These are phyloP conservation scores for Boletus hoseneyae DNA, from an alignment of 1,284 basidiomycete genomes.

Conservation along the genomic window DNA sequence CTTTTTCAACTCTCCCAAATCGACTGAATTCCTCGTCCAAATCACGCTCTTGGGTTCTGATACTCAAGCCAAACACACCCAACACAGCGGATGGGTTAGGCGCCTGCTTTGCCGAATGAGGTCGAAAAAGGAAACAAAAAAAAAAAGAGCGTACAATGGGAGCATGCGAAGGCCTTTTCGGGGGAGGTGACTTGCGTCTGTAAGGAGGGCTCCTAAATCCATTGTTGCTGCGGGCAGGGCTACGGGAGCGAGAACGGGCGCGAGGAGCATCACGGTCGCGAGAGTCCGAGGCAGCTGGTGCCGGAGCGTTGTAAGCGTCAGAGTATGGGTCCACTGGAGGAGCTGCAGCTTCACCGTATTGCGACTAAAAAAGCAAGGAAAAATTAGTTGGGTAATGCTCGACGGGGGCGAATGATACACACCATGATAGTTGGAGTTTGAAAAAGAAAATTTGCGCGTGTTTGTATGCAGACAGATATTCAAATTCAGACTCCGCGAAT, in stretches of 20 bases:
- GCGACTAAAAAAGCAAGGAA: conserved; percentile 17
- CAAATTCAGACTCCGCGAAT: conserved; percentile 36
- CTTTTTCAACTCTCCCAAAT: conserved; percentile 91
- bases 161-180: conserved; percentile 64
- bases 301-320: conserved; percentile 71
- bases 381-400: not conserved
- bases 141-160: conserved; percentile 57
- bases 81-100: conserved; percentile 86
- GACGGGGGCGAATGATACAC: conserved; percentile 25
- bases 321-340: conserved; percentile 74
- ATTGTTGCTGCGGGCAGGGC: conserved; percentile 52
- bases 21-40: conserved; percentile 91
- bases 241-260: conserved; percentile 72
- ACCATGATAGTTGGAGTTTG: conserved; percentile 63
- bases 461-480: conserved; percentile 37
- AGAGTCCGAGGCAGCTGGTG: conserved; percentile 45
- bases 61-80: conserved; percentile 95
- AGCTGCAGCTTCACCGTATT: conserved; percentile 62
- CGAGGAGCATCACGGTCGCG: conserved; percentile 48
- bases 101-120: conserved; percentile 57
- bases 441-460: conserved; percentile 40
- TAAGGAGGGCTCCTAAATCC: conserved; percentile 50
- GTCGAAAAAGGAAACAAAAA: conserved; percentile 7
- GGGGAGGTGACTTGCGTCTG: conserved; percentile 47
- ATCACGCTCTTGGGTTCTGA: conserved; percentile 91